Conservation (phyloP, 306 rosid species). For the Pyrus pyrifolia region DNA sequence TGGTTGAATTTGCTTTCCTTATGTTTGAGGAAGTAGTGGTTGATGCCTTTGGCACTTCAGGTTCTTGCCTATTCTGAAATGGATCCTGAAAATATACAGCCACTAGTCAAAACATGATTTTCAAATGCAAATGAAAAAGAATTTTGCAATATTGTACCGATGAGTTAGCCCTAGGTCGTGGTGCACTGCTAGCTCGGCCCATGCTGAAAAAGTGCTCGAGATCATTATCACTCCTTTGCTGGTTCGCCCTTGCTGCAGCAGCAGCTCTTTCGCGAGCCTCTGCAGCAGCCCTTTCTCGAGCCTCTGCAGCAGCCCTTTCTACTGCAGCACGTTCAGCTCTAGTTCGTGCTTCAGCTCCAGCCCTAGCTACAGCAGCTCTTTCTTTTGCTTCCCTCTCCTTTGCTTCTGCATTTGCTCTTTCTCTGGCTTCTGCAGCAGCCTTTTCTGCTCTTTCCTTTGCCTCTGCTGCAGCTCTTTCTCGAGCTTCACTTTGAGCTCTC, state of each 20-base stretch:
- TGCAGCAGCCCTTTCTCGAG: constrained; percentile 79
- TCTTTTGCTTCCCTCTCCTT: constrained; percentile 39
- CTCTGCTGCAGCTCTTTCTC: constrained; percentile 91
- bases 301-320: constrained; percentile 80
- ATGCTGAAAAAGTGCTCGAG: constrained; percentile 71
- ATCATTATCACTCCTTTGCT: constrained; percentile 71
- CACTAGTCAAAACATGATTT: constrained; percentile 18
- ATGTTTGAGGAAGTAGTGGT: constrained; percentile 44
- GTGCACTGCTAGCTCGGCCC: constrained; percentile 81
- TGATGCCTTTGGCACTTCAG: constrained; percentile 57
- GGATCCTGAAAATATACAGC: constrained; percentile 29
- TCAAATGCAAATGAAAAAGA: neutral
- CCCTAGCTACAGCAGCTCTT: constrained; percentile 29
- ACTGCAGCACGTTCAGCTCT: constrained; percentile 80
- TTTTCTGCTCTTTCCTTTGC: constrained; percentile 85
- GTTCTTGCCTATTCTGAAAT: constrained; percentile 44
- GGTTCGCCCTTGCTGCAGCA: constrained; percentile 71
- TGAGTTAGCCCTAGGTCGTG: constrained; percentile 77
- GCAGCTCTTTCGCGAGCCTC: constrained; percentile 85
- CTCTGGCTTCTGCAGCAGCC: constrained; percentile 80
- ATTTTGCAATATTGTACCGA: constrained; percentile 35
- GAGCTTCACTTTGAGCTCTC: constrained; percentile 95
- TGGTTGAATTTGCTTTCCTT: constrained; percentile 69
- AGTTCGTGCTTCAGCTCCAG: constrained; percentile 65
- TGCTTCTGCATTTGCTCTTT: constrained; percentile 53